Evolutionary conservation across 495 filamentous ascomycete species (phyloP), one percentile per base, ranked within the genome.

Genomic region (Lasiosphaeris hirsuta): DNA sequence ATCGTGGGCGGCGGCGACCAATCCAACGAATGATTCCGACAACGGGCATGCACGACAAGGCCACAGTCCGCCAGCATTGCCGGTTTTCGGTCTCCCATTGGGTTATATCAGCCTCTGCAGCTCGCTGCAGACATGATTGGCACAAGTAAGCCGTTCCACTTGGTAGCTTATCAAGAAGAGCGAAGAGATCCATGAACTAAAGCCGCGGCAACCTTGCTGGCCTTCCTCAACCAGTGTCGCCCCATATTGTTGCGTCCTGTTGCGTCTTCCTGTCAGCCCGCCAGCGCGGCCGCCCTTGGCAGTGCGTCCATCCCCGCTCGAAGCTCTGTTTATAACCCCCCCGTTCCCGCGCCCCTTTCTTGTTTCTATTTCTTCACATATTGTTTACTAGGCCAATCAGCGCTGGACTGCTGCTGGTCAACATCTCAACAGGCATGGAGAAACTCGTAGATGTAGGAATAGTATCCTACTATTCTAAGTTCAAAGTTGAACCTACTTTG

Each of bases 61-160:
- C 63, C 61, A 50, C 35, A 67, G 45, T 41, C 52, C 39, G 56
- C 63, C 63, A 63, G 48, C 53, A 43, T 47, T 51, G 56, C 52
- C 53, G 43, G 14, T 41, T 13, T 14, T 10, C 39, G 35, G 49
- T 36, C 37, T 60, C 54, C 46, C 63, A 66, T 68, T 68, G 67
- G 65, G 51, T 62, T 48, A 34, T 37, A 47, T 54, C 59, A 67
- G 62, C 67, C 64, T 70, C 64, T 66, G 67, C 67, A 68, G 59
- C 48, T 59, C 42, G 38, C 61, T 63, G 61, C 57, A 57, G 10
- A 35, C 49, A 36, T 66, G 56, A 70, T 68, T 70, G 67, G 68
- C 50, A 46, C 61, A 56, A 7, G 10, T 53, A 55, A 57, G 61
- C 50, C 51, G 48, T n/a, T 58, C 51, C 23, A 43, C 43, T 34